Conservation (phyloP, 371 early-diverging fungal genomes). For the Mucor mucedo region DNA sequence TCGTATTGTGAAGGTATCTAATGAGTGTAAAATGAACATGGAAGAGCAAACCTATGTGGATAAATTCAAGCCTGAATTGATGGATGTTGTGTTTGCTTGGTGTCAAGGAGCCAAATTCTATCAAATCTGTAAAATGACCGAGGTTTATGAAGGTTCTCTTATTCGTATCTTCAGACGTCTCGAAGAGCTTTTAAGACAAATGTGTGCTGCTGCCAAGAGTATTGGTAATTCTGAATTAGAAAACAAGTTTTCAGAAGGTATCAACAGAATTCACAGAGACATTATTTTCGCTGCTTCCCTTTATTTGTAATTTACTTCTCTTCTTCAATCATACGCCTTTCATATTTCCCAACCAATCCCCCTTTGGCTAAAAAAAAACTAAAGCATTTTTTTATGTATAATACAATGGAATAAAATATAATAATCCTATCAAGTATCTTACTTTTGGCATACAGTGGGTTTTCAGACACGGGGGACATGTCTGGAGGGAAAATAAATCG, state of each 20-base stretch:
- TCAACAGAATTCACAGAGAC: conserved; percentile 96
- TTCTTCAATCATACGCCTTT: not conserved
- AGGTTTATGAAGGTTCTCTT: conserved; percentile 97
- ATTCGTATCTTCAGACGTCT: conserved; percentile 95
- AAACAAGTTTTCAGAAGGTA: conserved; percentile 94
- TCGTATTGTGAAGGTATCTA: conserved; percentile 85
- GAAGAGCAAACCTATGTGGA: conserved; percentile 85
- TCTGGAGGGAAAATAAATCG: no score
- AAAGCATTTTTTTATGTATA: conserved; percentile 2
- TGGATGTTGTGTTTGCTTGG: conserved; percentile 99
- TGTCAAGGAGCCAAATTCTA: conserved; percentile 93
- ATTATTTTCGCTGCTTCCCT: conserved; percentile 98
- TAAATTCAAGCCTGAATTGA: conserved; percentile 88
- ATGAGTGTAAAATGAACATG: conserved; percentile 86
- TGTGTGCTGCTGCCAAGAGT: conserved; percentile 93
- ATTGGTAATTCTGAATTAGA: conserved; percentile 99
- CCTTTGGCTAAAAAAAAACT: not conserved
- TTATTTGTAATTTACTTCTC: conserved; percentile 73
- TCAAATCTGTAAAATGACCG: conserved; percentile 96
- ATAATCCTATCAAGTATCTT: no score
- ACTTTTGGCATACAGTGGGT: not conserved
- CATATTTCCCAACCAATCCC: conserved; percentile 7
- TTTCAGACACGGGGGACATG: no score
- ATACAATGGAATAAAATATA: not conserved
- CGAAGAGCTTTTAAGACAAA: conserved; percentile 97